Percentiles rank a stretch among this genome's conserved stretches.
phyloP scores from a whole-genome alignment of 2,329 filamentous ascomycete genomes.

The Colletotrichum limetticola region DNA sequence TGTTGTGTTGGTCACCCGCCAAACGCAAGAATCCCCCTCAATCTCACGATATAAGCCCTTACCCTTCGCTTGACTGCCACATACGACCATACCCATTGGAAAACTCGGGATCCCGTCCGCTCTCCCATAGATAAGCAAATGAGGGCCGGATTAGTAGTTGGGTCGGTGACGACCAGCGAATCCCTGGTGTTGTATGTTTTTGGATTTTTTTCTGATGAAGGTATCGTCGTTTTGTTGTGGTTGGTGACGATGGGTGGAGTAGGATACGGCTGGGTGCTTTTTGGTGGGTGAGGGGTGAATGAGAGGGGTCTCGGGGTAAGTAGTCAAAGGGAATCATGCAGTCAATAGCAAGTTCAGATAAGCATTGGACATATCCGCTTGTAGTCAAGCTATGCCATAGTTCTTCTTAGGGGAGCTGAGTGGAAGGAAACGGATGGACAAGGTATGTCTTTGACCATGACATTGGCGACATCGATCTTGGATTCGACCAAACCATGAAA shows the following conservation, averaged over 20 bases:
- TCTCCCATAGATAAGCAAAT: not conserved
- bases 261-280: accelerated
- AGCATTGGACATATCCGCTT: too few relatives aligned
- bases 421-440: too few relatives aligned
- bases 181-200: not conserved
- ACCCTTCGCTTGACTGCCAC: not conserved
- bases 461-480: too few relatives aligned
- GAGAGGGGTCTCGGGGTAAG: too few relatives aligned
- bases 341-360: too few relatives aligned
- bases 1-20: not conserved
- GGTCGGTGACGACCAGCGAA: not conserved
- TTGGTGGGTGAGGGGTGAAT: too few relatives aligned
- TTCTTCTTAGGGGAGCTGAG: too few relatives aligned
- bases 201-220: accelerated
- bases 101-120: not conserved
- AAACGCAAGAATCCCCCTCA: not conserved
- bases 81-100: not conserved
- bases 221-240: not conserved
- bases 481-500: too few relatives aligned
- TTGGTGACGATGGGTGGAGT: not conserved
- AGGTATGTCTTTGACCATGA: too few relatives aligned
- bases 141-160: not conserved
- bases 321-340: not conserved
- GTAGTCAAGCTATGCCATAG: too few relatives aligned
- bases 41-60: not conserved